Percentiles rank a stretch among this genome's conserved stretches.
Conservation (phyloP, 345 rosid species). For the Pistacia atlantica region DNA sequence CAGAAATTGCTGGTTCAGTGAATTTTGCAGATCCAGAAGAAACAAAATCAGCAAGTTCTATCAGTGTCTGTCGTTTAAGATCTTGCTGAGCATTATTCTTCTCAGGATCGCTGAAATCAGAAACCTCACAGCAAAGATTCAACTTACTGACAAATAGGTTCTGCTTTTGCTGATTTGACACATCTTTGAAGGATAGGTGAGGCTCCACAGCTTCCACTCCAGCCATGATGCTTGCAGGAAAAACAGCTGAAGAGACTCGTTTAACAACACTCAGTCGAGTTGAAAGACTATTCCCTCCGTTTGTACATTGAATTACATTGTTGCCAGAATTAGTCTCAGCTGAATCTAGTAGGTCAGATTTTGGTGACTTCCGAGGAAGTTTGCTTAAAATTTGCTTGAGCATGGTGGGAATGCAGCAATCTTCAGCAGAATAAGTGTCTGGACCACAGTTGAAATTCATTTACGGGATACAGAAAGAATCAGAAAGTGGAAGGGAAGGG, state of each 20-base stretch:
- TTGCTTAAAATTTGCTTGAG: constrained; percentile 80
- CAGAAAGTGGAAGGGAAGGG: not conserved
- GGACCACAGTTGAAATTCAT: constrained; percentile 16
- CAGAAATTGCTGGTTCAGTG: constrained; percentile 59
- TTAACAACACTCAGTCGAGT: constrained; percentile 76
- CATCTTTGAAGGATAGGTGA: constrained; percentile 69
- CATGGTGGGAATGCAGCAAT: constrained; percentile 44
- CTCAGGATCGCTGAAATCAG: constrained; percentile 48
- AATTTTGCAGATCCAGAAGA: constrained; percentile 70
- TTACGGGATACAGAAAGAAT: constrained; percentile 5
- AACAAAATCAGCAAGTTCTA: constrained; percentile 69
- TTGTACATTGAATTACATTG: constrained; percentile 55
- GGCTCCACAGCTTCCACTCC: constrained; percentile 81
- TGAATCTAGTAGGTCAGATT: constrained; percentile 47
- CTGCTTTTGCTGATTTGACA: constrained; percentile 69
- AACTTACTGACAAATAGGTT: constrained; percentile 70
- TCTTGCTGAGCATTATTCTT: constrained; percentile 53
- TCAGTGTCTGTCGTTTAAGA: constrained; percentile 52
- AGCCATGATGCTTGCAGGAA: constrained; percentile 72
- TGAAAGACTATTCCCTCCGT: constrained; percentile 56
- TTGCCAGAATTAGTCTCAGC: constrained; percentile 43
- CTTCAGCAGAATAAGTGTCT: constrained; percentile 31
- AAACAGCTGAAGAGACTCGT: constrained; percentile 79
- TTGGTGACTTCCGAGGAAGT: constrained; percentile 65
- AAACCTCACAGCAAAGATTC: constrained; percentile 63